Percentiles rank a stretch among this genome's conserved stretches.
phyloP scores from a whole-genome alignment of 345 rosid species.

The Nephelium lappaceum region DNA sequence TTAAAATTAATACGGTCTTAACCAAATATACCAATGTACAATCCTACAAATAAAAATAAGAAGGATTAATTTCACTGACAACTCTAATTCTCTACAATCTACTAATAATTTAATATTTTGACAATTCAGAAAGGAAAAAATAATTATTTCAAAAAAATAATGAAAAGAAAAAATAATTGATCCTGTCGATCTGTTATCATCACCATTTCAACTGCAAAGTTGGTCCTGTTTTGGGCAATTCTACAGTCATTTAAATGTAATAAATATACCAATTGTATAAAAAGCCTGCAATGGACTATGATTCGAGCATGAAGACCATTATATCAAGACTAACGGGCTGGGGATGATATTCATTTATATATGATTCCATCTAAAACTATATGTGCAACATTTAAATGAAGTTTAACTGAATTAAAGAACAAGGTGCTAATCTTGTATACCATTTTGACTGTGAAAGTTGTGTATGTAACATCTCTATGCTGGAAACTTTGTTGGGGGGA shows the following conservation, averaged over 20 bases:
- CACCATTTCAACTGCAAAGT: neutral
- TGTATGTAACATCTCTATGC: constrained; percentile 36
- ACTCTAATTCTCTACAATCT: no score
- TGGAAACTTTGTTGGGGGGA: constrained; percentile 11
- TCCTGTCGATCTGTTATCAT: no score
- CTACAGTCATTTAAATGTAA: neutral
- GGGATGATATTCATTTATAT: neutral
- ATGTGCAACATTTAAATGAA: constrained; percentile 10
- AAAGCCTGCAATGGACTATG: neutral
- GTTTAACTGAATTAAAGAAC: constrained; percentile 1
- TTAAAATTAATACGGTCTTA: no score
- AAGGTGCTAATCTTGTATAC: constrained; percentile 33
- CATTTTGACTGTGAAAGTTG: constrained; percentile 35
- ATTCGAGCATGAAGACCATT: neutral
- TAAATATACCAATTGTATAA: no score
- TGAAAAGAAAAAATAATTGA: no score
- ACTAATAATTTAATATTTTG: no score
- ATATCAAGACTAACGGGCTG: neutral
- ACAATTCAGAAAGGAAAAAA: no score
- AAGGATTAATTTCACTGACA: no score
- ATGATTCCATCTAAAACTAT: constrained; percentile 14
- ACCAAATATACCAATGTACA: no score
- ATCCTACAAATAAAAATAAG: no score
- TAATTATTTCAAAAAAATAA: no score
- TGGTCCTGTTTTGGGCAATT: neutral